Percentiles rank a stretch among this genome's conserved stretches.
Evolutionary conservation across 345 rosid genomes (phyloP).

Genomic region (Brassica carinata): DNA sequence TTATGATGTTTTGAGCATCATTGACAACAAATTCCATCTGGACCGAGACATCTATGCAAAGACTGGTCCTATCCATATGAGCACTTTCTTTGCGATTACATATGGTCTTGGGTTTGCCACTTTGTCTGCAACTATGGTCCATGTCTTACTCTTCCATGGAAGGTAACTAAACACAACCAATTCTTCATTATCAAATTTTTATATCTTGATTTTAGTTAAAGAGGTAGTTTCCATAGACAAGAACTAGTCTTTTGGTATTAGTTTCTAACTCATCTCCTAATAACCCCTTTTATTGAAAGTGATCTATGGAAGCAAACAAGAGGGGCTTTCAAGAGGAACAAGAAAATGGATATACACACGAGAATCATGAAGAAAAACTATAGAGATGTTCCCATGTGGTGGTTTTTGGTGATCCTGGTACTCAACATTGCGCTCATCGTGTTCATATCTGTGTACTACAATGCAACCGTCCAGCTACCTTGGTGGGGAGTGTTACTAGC

Average conservation of each 20-base stretch:
- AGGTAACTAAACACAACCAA: constrained; percentile 35
- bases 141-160: constrained; percentile 69
- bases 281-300: neutral
- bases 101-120: constrained; percentile 87
- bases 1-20: constrained; percentile 60
- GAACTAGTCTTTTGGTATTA: neutral
- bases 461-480: constrained; percentile 69
- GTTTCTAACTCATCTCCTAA: neutral
- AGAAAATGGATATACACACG: constrained; percentile 72
- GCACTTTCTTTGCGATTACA: constrained; percentile 75
- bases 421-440: constrained; percentile 52
- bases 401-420: constrained; percentile 66
- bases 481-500: constrained; percentile 96
- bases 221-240: neutral
- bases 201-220: neutral
- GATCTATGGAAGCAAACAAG: constrained; percentile 53
- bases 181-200: neutral
- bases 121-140: constrained; percentile 63
- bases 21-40: constrained; percentile 57
- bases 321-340: constrained; percentile 52
- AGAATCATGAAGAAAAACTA: constrained; percentile 76
- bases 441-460: constrained; percentile 62
- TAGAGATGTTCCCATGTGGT: constrained; percentile 69
- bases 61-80: constrained; percentile 58
- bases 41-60: constrained; percentile 51